These are phyloP conservation scores for Arthrobotrys iridis DNA, from an alignment of 2,329 filamentous ascomycete genomes.

Conservation along the genomic window DNA sequence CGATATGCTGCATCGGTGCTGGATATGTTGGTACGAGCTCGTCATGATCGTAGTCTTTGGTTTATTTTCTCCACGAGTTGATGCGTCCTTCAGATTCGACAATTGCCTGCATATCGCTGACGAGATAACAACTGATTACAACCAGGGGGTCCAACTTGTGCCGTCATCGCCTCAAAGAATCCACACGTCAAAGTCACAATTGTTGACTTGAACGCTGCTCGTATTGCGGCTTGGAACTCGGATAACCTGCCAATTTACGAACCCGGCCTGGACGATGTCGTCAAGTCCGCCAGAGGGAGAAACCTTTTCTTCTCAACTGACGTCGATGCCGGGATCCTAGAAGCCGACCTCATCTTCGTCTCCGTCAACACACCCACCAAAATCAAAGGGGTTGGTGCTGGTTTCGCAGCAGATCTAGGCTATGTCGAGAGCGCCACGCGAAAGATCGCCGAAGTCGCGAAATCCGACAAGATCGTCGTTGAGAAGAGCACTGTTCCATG, in stretches of 20 bases:
- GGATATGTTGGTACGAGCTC: constrained; percentile 75
- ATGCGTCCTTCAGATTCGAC: constrained; percentile 9
- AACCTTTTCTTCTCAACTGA: constrained; percentile 81
- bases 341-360: constrained; percentile 78
- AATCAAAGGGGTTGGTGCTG: constrained; percentile 73
- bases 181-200: constrained; percentile 76
- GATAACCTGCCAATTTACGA: constrained; percentile 79
- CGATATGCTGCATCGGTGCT: constrained; percentile 78
- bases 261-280: constrained; percentile 74
- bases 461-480: constrained; percentile 76
- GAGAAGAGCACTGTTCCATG: constrained; percentile 85
- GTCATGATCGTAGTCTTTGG: background rate
- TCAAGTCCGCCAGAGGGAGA: constrained; percentile 68
- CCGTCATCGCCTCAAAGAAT: constrained; percentile 78
- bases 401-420: constrained; percentile 76
- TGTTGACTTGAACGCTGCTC: constrained; percentile 73
- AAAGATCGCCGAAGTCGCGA: constrained; percentile 74
- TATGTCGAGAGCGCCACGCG: constrained; percentile 76
- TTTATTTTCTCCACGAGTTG: constrained; percentile 18
- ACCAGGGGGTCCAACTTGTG: constrained; percentile 76
- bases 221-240: constrained; percentile 79
- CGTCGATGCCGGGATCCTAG: constrained; percentile 69
- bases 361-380: constrained; percentile 85
- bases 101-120: background rate
- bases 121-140: background rate